phyloP scores from a whole-genome alignment of 208 protist species.

The Hexamita inflata region DNA sequence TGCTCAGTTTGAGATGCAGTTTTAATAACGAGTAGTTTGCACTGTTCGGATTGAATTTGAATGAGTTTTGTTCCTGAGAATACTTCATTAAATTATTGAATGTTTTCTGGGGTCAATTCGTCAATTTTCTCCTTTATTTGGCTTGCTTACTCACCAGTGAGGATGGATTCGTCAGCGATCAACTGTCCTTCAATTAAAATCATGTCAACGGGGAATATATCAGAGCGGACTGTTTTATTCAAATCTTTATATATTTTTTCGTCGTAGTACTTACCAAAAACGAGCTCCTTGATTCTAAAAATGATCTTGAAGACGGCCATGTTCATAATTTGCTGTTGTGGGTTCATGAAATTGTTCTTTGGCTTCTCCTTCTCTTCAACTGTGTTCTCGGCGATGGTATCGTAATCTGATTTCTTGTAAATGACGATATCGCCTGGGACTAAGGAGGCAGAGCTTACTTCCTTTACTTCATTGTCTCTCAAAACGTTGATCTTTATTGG shows the following conservation, averaged over 20 bases:
- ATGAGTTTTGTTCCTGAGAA: constrained; percentile 4
- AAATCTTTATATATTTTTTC: neutral
- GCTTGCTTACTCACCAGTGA: neutral
- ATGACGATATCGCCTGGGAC: constrained; percentile 9
- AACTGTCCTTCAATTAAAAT: neutral
- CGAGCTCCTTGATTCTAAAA: neutral
- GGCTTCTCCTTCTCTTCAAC: neutral
- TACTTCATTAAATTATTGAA: neutral
- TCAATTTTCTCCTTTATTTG: constrained; percentile 13
- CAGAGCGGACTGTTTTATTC: neutral
- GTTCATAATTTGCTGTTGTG: neutral
- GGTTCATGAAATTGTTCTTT: neutral
- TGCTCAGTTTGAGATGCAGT: neutral
- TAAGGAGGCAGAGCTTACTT: neutral
- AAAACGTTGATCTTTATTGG: neutral
- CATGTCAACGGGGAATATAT: constrained; percentile 3
- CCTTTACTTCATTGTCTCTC: neutral
- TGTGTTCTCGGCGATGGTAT: neutral
- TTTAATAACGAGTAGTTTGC: neutral
- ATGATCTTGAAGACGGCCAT: neutral
- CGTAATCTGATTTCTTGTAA: neutral
- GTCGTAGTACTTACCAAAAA: neutral
- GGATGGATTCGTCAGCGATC: constrained; percentile 7
- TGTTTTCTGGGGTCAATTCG: neutral
- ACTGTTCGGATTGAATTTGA: neutral